Conservation (phyloP, 139 green algal species). For the Zygnema circumcarinatum region DNA sequence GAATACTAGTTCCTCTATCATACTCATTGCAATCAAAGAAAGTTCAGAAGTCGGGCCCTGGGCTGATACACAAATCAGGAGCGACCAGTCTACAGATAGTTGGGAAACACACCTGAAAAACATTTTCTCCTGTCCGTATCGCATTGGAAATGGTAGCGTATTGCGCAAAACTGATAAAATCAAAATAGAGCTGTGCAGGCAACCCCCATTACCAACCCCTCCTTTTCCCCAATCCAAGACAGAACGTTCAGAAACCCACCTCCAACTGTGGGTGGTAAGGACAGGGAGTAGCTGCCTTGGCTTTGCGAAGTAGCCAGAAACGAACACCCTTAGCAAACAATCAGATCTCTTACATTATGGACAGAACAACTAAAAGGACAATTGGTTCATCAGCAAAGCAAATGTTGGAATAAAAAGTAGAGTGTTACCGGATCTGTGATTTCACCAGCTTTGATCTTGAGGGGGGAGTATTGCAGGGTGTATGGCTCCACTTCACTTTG, state of each 20-base stretch:
- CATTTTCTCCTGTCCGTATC: slow-evolving; percentile 17
- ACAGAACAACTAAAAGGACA: too few relatives aligned
- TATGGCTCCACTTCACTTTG: slow-evolving; percentile 78
- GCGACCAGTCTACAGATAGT: too few relatives aligned
- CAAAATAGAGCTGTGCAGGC: slow-evolving; percentile 75
- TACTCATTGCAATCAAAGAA: too few relatives aligned
- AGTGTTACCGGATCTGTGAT: slow-evolving; percentile 60
- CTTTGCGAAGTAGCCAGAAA: too few relatives aligned
- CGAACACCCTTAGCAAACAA: too few relatives aligned
- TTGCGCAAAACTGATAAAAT: slow-evolving; percentile 87
- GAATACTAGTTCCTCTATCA: too few relatives aligned
- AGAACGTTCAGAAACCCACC: not conserved
- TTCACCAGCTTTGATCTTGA: slow-evolving; percentile 71
- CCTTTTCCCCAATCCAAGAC: slow-evolving; percentile 2
- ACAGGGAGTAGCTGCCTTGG: too few relatives aligned
- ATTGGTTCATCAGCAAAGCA: too few relatives aligned
- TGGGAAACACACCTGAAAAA: slow-evolving; percentile 36
- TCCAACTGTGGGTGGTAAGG: not conserved
- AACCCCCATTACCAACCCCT: not conserved
- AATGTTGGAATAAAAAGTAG: not conserved
- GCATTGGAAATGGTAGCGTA: slow-evolving; percentile 66
- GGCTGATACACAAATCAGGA: too few relatives aligned
- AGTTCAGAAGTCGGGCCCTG: too few relatives aligned
- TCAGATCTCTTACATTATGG: too few relatives aligned
- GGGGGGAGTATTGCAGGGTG: slow-evolving; percentile 72